Evolutionary conservation across 352 stramenopile genomes (phyloP).

Genomic region (Phytophthora chlamydospora): DNA sequence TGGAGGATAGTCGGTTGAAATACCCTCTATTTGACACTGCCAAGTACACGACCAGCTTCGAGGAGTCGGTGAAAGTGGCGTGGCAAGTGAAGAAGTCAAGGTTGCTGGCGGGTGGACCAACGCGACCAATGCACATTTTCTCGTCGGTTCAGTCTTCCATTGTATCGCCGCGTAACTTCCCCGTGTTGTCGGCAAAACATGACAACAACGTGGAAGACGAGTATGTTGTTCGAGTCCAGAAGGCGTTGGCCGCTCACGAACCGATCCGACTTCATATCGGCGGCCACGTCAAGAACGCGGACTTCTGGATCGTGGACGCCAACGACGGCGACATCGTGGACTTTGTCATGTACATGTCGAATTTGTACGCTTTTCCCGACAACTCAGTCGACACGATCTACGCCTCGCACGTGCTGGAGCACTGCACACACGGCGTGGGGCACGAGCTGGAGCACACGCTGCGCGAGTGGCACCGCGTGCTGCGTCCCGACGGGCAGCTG

Average conservation of each 20-base stretch:
- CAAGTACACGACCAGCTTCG: conserved; percentile 59
- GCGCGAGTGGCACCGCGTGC: conserved; percentile 73
- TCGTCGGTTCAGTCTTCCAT: conserved; percentile 20
- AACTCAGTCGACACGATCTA: conserved; percentile 69
- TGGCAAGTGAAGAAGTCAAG: conserved; percentile 51
- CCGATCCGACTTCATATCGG: conserved; percentile 72
- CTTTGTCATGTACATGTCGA: conserved; percentile 68
- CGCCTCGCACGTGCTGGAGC: conserved; percentile 79
- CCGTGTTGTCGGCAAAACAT: conserved; percentile 41
- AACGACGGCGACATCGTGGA: conserved; percentile 57
- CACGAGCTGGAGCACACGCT: conserved; percentile 57
- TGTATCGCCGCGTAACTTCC: conserved; percentile 38
- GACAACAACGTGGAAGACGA: conserved; percentile 43
- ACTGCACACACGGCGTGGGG: conserved; percentile 64
- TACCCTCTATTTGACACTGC: conserved; percentile 75
- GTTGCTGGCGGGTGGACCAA: conserved; percentile 3
- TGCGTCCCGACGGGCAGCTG: conserved; percentile 60
- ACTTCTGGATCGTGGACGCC: conserved; percentile 80
- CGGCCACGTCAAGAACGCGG: conserved; percentile 41
- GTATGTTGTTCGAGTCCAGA: conserved; percentile 44
- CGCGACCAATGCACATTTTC: conserved; percentile 54
- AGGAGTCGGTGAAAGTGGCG: conserved; percentile 43
- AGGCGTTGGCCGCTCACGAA: conserved; percentile 32
- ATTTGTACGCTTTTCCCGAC: conserved; percentile 70
- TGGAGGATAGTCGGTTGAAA: conserved; percentile 49